Percentiles rank a stretch among this genome's conserved stretches.
Evolutionary conservation across 495 filamentous ascomycete genomes (phyloP).

Genomic region (Neurospora sp.): DNA sequence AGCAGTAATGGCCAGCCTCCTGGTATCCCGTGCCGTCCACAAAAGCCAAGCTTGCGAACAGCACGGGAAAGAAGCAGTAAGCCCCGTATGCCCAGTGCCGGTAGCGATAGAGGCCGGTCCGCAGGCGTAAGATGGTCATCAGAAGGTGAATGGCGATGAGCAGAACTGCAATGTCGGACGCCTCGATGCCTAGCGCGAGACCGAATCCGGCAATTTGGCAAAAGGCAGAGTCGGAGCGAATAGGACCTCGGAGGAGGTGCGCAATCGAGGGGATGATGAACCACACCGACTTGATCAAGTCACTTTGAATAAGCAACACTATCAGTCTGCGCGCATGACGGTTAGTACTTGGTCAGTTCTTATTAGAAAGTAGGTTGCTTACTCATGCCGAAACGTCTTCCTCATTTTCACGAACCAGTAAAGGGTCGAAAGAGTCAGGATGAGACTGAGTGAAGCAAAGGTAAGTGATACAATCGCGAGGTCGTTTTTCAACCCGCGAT

Average conservation of each 20-base stretch:
- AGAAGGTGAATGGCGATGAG: slow-evolving; percentile 62
- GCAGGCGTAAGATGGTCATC: slow-evolving; percentile 54
- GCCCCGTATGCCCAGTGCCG: slow-evolving; percentile 43
- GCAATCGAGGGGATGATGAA: slow-evolving; percentile 52
- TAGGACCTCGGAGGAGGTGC: slow-evolving; percentile 33
- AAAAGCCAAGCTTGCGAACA: slow-evolving; percentile 54
- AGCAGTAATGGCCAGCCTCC: slow-evolving; percentile 54
- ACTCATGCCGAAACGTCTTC: slow-evolving; percentile 64
- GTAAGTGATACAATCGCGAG: slow-evolving; percentile 18
- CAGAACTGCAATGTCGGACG: slow-evolving; percentile 57
- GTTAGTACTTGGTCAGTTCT: neutral
- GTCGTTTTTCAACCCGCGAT: neutral
- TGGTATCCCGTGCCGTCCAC: slow-evolving; percentile 46
- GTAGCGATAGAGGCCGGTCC: slow-evolving; percentile 56
- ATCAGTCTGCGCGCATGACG: slow-evolving; percentile 42
- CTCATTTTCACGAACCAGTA: slow-evolving; percentile 72
- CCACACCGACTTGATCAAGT: slow-evolving; percentile 57
- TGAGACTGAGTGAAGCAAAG: slow-evolving; percentile 41
- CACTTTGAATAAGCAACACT: slow-evolving; percentile 58
- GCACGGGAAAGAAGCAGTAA: slow-evolving; percentile 46
- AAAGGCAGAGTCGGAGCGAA: slow-evolving; percentile 41
- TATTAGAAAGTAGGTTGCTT: slow-evolving; percentile 17
- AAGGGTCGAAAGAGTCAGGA: slow-evolving; percentile 39
- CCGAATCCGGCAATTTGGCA: slow-evolving; percentile 62
- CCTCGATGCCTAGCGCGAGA: slow-evolving; percentile 52